Conservation (phyloP, 2,329 filamentous ascomycete species). For the Tolypocladium album region DNA sequence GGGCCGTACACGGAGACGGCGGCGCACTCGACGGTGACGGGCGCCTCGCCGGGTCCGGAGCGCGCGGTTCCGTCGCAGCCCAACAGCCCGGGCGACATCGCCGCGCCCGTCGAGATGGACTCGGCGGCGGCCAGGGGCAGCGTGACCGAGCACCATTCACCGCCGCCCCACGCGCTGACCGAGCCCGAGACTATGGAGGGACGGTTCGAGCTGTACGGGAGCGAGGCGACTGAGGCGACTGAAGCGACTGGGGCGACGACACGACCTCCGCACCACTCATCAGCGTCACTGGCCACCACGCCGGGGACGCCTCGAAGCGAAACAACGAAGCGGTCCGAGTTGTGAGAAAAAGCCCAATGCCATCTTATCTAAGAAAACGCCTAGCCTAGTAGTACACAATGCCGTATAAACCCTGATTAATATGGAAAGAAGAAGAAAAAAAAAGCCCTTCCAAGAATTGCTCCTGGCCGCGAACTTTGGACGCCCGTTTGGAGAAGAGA, state of each 20-base stretch:
- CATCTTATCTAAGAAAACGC: constrained; percentile 16
- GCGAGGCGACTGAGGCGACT: constrained; percentile 10
- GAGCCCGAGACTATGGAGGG: constrained; percentile 17
- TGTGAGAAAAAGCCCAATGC: constrained; percentile 3
- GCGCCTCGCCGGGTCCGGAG: constrained; percentile 16
- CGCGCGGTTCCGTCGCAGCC: constrained; percentile 32
- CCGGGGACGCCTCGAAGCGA: not conserved
- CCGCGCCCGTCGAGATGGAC: constrained; percentile 44
- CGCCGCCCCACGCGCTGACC: too few relatives aligned
- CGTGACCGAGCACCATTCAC: constrained; percentile 6
- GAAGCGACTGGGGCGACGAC: not conserved
- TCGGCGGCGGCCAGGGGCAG: constrained; percentile 13
- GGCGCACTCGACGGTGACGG: constrained; percentile 9
- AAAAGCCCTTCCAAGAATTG: not conserved
- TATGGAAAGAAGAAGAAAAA: not conserved
- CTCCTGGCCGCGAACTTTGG: not conserved
- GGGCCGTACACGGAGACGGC: constrained; percentile 35
- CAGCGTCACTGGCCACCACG: not conserved
- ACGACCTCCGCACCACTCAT: not conserved
- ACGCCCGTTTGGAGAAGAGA: not conserved
- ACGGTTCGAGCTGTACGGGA: constrained; percentile 35
- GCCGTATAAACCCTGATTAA: constrained; percentile 10
- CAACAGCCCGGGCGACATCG: constrained; percentile 25
- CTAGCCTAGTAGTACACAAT: constrained; percentile 16
- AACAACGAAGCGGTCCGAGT: not conserved